phyloP scores from a whole-genome alignment of 2,329 filamentous ascomycete genomes.

The Aspergillus piperis region DNA sequence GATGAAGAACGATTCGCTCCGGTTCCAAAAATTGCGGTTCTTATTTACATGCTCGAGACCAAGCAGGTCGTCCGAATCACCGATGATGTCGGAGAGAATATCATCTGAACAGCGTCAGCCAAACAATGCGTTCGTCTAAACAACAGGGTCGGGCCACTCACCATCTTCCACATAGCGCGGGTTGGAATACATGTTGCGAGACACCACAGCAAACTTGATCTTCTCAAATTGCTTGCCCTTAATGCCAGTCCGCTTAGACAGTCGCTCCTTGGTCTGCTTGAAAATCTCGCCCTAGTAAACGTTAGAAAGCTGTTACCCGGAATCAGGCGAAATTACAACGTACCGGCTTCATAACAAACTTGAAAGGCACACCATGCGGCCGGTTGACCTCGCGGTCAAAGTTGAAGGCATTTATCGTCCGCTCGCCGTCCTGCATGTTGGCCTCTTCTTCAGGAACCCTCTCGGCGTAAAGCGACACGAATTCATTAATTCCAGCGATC shows the following conservation, averaged over 20 bases:
- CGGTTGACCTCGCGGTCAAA: slow-evolving; percentile 88
- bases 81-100: slow-evolving; percentile 59
- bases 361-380: slow-evolving; percentile 86
- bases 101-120: slow-evolving; percentile 39
- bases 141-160: slow-evolving; percentile 50
- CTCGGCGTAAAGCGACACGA: slow-evolving; percentile 78
- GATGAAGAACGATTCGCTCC: slow-evolving; percentile 66
- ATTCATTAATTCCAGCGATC: slow-evolving; percentile 84
- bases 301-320: slow-evolving; percentile 10
- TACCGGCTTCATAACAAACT: slow-evolving; percentile 81
- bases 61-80: slow-evolving; percentile 77
- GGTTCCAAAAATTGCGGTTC: slow-evolving; percentile 59
- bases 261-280: slow-evolving; percentile 87
- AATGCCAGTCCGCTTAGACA: slow-evolving; percentile 88
- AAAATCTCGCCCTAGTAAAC: slow-evolving; percentile 72
- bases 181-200: slow-evolving; percentile 70
- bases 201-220: slow-evolving; percentile 88
- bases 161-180: slow-evolving; percentile 85
- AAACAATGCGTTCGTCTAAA: not conserved
- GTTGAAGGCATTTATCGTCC: slow-evolving; percentile 79
- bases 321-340: slow-evolving; percentile 31
- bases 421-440: slow-evolving; percentile 63
- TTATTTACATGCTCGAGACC: slow-evolving; percentile 66
- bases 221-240: slow-evolving; percentile 99
- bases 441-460: slow-evolving; percentile 70